Base-by-base conservation (phyloP, 2,329 filamentous ascomycete species). In the Xylariaceae sp. region DNA sequence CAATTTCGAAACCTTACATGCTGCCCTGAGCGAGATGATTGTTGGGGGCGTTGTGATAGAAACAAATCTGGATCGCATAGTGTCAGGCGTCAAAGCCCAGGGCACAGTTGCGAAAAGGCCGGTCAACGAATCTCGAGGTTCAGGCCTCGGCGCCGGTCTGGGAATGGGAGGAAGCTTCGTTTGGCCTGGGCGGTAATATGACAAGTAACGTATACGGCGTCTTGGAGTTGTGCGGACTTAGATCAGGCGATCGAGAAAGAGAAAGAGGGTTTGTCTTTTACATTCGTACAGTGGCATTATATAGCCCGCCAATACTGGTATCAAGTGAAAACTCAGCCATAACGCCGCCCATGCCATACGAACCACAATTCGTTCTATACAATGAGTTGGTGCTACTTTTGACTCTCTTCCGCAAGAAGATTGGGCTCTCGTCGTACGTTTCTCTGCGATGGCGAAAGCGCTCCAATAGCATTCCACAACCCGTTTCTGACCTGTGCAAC, bases 1-100 rank as follows among this genome's bases (percentile, higher is more conserved):
- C 72, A 97, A 97, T 63, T 98, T 95, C 56, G 93, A 98, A 75
- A 94, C 89, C 13, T 74, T 98, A 57, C 93, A 98, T 71, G 87
- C 91, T 8, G 83, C 89, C 13, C 71, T 97, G 9, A 83, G 82
- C 43, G 91, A 97, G 73, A 95, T 97, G 88, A 86, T 97, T 42
- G 87, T 95, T 13, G 91, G 91, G 12, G 91, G 91, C 1, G 89
- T 96, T 12, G 91, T 97, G 13, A 83, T 97, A 18, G 91, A 97
- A 70, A 96, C 91, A 24, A 88, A 85, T 55, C 67, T 95, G 47
- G 89, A 95, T 43, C 83, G 83, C 63, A 93, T 97, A 41, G 87
- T 96, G 4, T 78, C 87, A 26, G 90, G 88, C 1, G 91, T 97
- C 4, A 83, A 73, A 43, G 77, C 80, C 8, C 86, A 90, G 59